These are phyloP conservation scores for Penicillium roqueforti DNA, from an alignment of 495 filamentous ascomycete species.

Conservation along the genomic window DNA sequence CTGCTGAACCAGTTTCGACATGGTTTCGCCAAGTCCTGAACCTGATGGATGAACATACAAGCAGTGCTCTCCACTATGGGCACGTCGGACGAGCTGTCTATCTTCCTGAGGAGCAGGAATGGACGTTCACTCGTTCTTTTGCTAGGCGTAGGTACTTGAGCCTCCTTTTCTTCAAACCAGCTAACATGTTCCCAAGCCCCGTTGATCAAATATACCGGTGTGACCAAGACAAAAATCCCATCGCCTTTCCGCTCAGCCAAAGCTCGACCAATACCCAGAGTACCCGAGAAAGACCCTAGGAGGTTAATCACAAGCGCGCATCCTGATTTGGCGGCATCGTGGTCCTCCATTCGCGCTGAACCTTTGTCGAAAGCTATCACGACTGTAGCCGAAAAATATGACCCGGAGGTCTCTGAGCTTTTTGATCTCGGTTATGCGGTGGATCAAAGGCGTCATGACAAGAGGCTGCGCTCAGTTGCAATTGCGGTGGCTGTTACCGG, in stretches of 20 bases:
- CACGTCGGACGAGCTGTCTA: conserved; percentile 58
- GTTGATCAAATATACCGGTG: conserved; percentile 31
- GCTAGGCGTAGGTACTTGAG: conserved; percentile 19
- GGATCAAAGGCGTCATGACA: conserved; percentile 26
- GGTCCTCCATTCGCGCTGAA: conserved; percentile 29
- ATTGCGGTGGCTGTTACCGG: conserved; percentile 45
- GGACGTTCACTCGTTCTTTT: conserved; percentile 52
- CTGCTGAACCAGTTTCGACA: conserved; percentile 28
- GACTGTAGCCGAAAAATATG: conserved; percentile 27
- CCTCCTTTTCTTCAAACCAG: neutral
- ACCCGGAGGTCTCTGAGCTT: conserved; percentile 38
- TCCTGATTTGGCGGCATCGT: conserved; percentile 39
- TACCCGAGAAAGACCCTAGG: conserved; percentile 11
- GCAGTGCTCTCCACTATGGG: conserved; percentile 60
- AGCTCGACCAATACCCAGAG: conserved; percentile 12
- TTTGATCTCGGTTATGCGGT: conserved; percentile 43
- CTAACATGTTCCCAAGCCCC: conserved; percentile 23
- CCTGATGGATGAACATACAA: conserved; percentile 59
- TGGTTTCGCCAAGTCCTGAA: conserved; percentile 30
- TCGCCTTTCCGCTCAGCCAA: conserved; percentile 18
- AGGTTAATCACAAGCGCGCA: conserved; percentile 26
- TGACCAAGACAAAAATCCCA: conserved; percentile 28
- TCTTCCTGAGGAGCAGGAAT: conserved; percentile 46
- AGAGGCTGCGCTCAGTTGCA: conserved; percentile 31
- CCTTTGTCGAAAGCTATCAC: conserved; percentile 30